Evolutionary conservation across 164 flowering plant genomes (phyloP).

Genomic region (Macadamia integrifolia): DNA sequence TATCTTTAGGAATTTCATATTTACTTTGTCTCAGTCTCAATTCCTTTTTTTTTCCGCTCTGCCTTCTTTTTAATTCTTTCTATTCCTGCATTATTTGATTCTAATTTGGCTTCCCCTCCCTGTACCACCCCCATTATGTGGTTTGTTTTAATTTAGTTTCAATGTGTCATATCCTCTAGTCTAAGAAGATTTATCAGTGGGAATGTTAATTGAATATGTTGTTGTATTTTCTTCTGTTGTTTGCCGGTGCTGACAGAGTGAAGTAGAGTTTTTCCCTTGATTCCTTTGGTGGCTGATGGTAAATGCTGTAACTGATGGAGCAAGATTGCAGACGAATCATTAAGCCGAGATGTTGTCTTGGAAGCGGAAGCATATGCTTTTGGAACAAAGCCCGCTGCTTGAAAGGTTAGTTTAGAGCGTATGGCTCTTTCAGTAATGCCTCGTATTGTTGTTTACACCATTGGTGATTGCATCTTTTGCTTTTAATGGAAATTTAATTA

Average conservation of each 20-base stretch:
- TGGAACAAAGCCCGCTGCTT: slow-evolving; percentile 64
- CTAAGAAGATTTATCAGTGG: too few relatives aligned
- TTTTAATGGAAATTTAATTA: too few relatives aligned
- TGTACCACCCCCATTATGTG: slow-evolving; percentile 10
- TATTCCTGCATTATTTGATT: slow-evolving; percentile 4
- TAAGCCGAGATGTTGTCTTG: slow-evolving; percentile 48
- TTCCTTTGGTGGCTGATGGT: slow-evolving; percentile 92
- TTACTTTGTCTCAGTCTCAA: background rate
- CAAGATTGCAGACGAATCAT: slow-evolving; percentile 24
- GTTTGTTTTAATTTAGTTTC: too few relatives aligned
- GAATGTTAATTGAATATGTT: background rate
- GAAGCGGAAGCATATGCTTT: slow-evolving; percentile 68
- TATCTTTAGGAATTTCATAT: slow-evolving; percentile 42
- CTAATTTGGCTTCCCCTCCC: slow-evolving; percentile 22
- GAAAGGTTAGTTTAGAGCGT: slow-evolving; percentile 53
- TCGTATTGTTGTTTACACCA: too few relatives aligned
- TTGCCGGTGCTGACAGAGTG: slow-evolving; percentile 48
- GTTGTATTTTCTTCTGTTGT: slow-evolving; percentile 6
- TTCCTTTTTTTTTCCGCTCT: background rate
- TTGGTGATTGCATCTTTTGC: too few relatives aligned
- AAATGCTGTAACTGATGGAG: slow-evolving; percentile 47
- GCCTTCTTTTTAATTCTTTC: background rate
- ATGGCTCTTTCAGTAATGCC: background rate
- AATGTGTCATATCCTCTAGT: background rate
- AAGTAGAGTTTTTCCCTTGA: slow-evolving; percentile 55